These are phyloP conservation scores for Chondrus crispus DNA, from an alignment of 23 red algal genomes.

Conservation along the genomic window DNA sequence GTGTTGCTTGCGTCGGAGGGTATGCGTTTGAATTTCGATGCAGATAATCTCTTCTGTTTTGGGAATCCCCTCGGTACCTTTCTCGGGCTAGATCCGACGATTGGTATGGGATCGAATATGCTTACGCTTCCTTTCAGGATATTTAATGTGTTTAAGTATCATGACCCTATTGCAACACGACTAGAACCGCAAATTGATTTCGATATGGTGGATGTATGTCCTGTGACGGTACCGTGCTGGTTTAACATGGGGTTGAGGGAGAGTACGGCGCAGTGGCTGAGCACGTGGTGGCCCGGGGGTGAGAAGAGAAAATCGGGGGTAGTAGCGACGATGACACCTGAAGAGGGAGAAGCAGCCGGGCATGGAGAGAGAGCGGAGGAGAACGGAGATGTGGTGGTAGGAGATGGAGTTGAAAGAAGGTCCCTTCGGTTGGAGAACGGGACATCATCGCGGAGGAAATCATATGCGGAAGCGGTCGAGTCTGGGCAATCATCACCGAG, in stretches of 20 bases:
- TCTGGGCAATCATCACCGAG: too few relatives aligned
- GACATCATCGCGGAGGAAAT: too few relatives aligned
- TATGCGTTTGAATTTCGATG: slow-evolving; percentile 75
- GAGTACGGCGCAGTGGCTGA: slow-evolving; percentile 56
- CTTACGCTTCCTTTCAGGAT: slow-evolving; percentile 61
- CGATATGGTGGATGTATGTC: slow-evolving; percentile 14
- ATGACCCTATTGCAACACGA: slow-evolving; percentile 83
- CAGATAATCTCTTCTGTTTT: slow-evolving; percentile 58
- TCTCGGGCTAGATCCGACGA: slow-evolving; percentile 65
- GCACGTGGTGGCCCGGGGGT: slow-evolving; percentile 39
- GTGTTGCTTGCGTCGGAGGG: slow-evolving; percentile 62
- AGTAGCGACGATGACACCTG: not conserved
- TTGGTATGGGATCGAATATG: slow-evolving; percentile 27
- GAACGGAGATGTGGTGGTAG: too few relatives aligned
- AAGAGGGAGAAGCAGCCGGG: not conserved
- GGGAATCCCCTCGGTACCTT: slow-evolving; percentile 88
- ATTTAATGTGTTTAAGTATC: slow-evolving; percentile 80
- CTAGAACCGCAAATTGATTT: slow-evolving; percentile 75
- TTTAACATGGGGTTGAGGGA: slow-evolving; percentile 69
- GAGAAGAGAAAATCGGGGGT: not conserved
- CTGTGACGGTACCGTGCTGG: slow-evolving; percentile 83
- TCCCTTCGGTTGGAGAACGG: too few relatives aligned
- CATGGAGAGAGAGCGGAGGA: not conserved
- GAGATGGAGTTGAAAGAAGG: not conserved
- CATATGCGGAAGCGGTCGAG: too few relatives aligned